Evolutionary conservation across 2,329 filamentous ascomycete species (phyloP).

Genomic region (Colletotrichum somersetense): DNA sequence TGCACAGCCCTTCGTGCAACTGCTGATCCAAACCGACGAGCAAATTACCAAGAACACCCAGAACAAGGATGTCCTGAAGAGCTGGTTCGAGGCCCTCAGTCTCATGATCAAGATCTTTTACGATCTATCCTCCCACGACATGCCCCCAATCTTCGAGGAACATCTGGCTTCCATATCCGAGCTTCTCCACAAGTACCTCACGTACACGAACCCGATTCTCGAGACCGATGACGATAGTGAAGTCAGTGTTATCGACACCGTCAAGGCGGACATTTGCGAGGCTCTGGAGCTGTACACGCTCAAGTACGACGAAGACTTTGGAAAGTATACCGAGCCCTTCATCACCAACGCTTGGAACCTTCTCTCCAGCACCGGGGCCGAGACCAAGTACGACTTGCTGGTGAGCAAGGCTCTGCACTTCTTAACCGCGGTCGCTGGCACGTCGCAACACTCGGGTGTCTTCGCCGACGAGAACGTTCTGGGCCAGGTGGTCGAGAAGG

Average conservation of each 20-base stretch:
- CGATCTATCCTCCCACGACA: constrained; percentile 96
- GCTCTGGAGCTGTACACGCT: constrained; percentile 89
- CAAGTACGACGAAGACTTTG: constrained; percentile 97
- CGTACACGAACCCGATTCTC: constrained; percentile 86
- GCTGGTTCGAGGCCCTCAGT: constrained; percentile 87
- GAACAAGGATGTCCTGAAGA: constrained; percentile 80
- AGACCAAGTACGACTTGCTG: constrained; percentile 93
- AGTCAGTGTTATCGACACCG: constrained; percentile 84
- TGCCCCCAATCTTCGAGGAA: constrained; percentile 94
- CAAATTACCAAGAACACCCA: constrained; percentile 80
- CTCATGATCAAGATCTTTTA: constrained; percentile 93
- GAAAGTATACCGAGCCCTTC: constrained; percentile 82
- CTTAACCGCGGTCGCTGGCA: constrained; percentile 87
- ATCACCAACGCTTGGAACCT: constrained; percentile 92
- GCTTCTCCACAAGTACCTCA: constrained; percentile 92
- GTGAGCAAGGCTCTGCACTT: constrained; percentile 97
- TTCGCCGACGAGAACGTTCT: constrained; percentile 88
- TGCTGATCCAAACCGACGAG: constrained; percentile 80
- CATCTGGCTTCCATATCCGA: constrained; percentile 82
- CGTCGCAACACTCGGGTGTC: constrained; percentile 80
- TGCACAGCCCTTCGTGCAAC: constrained; percentile 82
- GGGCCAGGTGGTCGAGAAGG: constrained; percentile 92
- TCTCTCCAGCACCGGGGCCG: constrained; percentile 84
- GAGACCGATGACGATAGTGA: constrained; percentile 91
- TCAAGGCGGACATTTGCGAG: constrained; percentile 95